These are phyloP conservation scores for Camellia japonica DNA, from an alignment of 148 eudicot genomes.

Conservation along the genomic window DNA sequence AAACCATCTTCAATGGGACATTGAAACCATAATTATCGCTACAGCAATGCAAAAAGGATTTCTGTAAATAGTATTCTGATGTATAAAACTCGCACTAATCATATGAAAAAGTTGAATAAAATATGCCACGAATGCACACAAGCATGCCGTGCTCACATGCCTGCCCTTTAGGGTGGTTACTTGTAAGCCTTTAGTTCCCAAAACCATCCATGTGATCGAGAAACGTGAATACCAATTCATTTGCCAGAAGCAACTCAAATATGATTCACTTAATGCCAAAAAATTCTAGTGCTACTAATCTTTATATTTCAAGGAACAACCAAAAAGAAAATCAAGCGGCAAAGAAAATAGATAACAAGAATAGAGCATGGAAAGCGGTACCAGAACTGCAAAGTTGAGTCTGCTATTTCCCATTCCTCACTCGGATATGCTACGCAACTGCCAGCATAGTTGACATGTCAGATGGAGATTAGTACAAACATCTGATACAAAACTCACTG, in stretches of 20 bases:
- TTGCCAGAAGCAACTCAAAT: not conserved
- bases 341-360: conserved; percentile 11
- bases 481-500: conserved; percentile 5
- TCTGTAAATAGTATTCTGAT: not conserved
- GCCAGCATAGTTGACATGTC: conserved; percentile 33
- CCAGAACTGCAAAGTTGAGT: conserved; percentile 96
- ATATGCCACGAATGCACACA: conserved; percentile 1
- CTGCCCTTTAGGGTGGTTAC: not conserved
- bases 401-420: conserved; percentile 95
- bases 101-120: not conserved
- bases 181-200: not conserved
- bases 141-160: not conserved
- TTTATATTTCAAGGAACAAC: not conserved
- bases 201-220: conserved; percentile 1
- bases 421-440: conserved; percentile 89
- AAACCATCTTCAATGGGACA: too few species aligned
- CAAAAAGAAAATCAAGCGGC: not conserved
- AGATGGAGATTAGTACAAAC: not conserved
- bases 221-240: not conserved
- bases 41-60: not conserved
- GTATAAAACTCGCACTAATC: not conserved
- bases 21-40: conserved; percentile 4
- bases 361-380: conserved; percentile 21
- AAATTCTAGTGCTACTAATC: not conserved
- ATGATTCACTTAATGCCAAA: not conserved